phyloP scores from a whole-genome alignment of 208 protist species.

The Acanthamoeba comandoni region DNA sequence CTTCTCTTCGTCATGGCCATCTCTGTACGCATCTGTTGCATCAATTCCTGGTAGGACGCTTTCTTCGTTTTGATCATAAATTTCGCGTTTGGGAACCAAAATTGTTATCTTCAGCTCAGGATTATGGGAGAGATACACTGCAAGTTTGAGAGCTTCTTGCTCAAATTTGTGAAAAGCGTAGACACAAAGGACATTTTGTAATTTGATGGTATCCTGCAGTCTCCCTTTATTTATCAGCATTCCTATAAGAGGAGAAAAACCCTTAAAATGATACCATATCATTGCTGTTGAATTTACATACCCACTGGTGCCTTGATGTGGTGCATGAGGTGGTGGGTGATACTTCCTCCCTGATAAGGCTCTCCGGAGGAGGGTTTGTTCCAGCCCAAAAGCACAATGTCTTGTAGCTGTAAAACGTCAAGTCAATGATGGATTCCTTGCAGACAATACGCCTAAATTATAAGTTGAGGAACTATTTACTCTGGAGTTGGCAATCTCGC shows the following conservation, averaged over 20 bases:
- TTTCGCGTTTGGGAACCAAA: background rate
- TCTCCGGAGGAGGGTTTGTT: background rate
- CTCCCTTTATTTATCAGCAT: background rate
- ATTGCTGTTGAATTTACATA: too few relatives aligned
- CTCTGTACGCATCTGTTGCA: too few relatives aligned
- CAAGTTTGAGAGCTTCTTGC: conserved; percentile 36
- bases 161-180: conserved; percentile 34
- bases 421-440: background rate
- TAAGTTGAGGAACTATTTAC: background rate
- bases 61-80: too few relatives aligned
- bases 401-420: background rate
- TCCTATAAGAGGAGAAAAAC: background rate
- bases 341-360: background rate
- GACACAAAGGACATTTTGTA: background rate
- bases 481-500: conserved; percentile 19
- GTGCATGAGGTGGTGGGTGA: conserved; percentile 14
- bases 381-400: conserved; percentile 23
- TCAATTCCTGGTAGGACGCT: too few relatives aligned
- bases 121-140: background rate
- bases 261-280: too few relatives aligned
- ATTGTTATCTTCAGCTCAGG: background rate
- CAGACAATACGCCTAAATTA: background rate
- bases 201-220: background rate
- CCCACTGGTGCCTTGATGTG: too few relatives aligned
- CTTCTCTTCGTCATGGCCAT: too few relatives aligned